Conservation (phyloP, 495 filamentous ascomycete species). For the Baudoinia panamericana region DNA sequence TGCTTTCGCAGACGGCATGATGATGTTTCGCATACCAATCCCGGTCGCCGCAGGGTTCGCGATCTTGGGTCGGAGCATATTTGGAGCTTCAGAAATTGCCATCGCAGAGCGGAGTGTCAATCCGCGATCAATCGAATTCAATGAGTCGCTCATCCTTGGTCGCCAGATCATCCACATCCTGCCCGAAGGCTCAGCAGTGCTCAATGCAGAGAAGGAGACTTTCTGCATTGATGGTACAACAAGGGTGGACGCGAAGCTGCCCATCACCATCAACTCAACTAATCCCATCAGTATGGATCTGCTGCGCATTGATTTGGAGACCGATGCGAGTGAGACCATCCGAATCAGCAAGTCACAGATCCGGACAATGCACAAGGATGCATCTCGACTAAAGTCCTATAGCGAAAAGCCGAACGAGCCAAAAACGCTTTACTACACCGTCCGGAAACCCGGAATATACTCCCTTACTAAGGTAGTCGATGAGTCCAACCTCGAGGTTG, state of each 20-base stretch:
- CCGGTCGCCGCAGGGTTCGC: constrained; percentile 55
- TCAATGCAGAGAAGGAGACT: constrained; percentile 64
- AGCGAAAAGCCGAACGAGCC: constrained; percentile 30
- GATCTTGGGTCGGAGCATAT: constrained; percentile 58
- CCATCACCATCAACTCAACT: constrained; percentile 86
- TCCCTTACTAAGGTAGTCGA: constrained; percentile 72
- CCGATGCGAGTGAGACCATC: constrained; percentile 62
- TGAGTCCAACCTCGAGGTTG: constrained; percentile 84
- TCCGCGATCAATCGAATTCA: constrained; percentile 69
- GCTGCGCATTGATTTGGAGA: constrained; percentile 68
- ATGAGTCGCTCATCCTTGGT: constrained; percentile 82
- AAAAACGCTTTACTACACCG: constrained; percentile 42
- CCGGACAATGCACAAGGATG: constrained; percentile 49
- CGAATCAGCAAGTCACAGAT: constrained; percentile 58
- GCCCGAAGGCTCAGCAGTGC: constrained; percentile 82
- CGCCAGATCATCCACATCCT: constrained; percentile 94
- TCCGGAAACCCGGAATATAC: constrained; percentile 79
- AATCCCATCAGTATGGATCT: constrained; percentile 76
- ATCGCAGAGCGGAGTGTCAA: constrained; percentile 84
- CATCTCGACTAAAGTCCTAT: constrained; percentile 38
- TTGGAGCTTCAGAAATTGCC: constrained; percentile 69
- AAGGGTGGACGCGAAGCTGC: constrained; percentile 49
- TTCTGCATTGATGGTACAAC: constrained; percentile 62
- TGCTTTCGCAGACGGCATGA: constrained; percentile 56
- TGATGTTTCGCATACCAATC: constrained; percentile 83